Evolutionary conservation across 768 basidiomycete genomes (phyloP).

Genomic region (Phlebiopsis gigantea): DNA sequence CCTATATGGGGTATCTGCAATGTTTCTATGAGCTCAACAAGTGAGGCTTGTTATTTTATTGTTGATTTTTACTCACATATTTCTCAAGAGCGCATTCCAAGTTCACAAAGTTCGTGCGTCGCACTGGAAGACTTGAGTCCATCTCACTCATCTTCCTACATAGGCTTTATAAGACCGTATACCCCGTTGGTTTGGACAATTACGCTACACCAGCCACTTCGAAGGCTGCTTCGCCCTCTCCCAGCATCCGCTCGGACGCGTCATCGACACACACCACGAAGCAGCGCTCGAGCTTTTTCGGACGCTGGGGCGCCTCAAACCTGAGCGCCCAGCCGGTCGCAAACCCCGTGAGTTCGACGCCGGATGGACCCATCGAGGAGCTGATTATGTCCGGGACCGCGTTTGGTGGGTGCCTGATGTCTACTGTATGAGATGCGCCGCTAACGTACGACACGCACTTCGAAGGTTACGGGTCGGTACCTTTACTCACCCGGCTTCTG

Average conservation of each 20-base stretch:
- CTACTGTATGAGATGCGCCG: background rate
- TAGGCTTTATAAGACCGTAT: slow-evolving; percentile 28
- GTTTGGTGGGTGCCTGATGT: slow-evolving; percentile 45
- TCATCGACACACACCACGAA: slow-evolving; percentile 15
- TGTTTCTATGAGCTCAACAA: slow-evolving; percentile 68
- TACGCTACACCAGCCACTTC: slow-evolving; percentile 25
- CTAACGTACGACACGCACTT: background rate
- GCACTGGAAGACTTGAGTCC: background rate
- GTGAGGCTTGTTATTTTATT: slow-evolving; percentile 24
- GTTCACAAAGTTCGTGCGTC: slow-evolving; percentile 55
- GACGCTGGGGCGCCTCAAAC: slow-evolving; percentile 20
- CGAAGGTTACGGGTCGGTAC: slow-evolving; percentile 26
- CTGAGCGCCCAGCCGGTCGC: slow-evolving; percentile 17
- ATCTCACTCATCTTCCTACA: background rate
- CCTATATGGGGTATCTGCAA: slow-evolving; percentile 74
- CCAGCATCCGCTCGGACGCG: slow-evolving; percentile 19
- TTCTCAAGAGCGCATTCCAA: slow-evolving; percentile 59
- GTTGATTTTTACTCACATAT: background rate
- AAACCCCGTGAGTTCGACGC: slow-evolving; percentile 21
- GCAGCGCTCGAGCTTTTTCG: slow-evolving; percentile 22
- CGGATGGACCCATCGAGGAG: slow-evolving; percentile 62
- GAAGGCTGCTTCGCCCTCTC: slow-evolving; percentile 17
- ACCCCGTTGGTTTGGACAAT: slow-evolving; percentile 21
- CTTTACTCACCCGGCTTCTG: background rate
- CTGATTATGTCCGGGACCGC: slow-evolving; percentile 66